Evolutionary conservation across 345 rosid species (phyloP).

Genomic region (Barbarea vulgaris): DNA sequence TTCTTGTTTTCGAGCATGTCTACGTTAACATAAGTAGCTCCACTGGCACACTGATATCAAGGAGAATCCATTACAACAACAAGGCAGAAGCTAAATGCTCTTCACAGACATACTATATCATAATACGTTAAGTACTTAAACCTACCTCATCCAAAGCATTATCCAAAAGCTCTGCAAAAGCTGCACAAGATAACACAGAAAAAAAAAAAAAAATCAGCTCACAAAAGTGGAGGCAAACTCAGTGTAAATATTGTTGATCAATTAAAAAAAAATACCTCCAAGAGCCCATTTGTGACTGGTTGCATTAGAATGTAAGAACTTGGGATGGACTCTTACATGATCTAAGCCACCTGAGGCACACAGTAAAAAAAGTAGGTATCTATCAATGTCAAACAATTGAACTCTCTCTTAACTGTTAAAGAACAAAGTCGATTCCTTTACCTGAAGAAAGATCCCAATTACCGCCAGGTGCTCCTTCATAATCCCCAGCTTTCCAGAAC

Average conservation of each 20-base stretch:
- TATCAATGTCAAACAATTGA: background rate
- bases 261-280: constrained; percentile 60
- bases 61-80: background rate
- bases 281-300: constrained; percentile 99
- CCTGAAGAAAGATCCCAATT: constrained; percentile 62
- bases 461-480: constrained; percentile 53
- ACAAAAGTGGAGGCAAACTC: background rate
- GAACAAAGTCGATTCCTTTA: constrained; percentile 8
- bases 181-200: constrained; percentile 47
- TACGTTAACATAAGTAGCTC: constrained; percentile 76
- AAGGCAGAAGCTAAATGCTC: background rate
- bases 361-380: background rate
- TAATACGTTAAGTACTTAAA: background rate
- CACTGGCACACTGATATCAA: constrained; percentile 61
- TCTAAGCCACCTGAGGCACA: constrained; percentile 68
- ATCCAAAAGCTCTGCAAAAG: constrained; percentile 93
- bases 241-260: background rate
- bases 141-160: constrained; percentile 88
- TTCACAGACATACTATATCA: background rate
- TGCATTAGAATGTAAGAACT: constrained; percentile 93
- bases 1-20: constrained; percentile 75
- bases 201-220: constrained; percentile 21
- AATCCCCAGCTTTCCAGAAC: constrained; percentile 97
- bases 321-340: constrained; percentile 95
- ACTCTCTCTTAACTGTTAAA: background rate